Base-by-base conservation (phyloP, 169 alveolate species). In the Cryptosporidium parvum region DNA sequence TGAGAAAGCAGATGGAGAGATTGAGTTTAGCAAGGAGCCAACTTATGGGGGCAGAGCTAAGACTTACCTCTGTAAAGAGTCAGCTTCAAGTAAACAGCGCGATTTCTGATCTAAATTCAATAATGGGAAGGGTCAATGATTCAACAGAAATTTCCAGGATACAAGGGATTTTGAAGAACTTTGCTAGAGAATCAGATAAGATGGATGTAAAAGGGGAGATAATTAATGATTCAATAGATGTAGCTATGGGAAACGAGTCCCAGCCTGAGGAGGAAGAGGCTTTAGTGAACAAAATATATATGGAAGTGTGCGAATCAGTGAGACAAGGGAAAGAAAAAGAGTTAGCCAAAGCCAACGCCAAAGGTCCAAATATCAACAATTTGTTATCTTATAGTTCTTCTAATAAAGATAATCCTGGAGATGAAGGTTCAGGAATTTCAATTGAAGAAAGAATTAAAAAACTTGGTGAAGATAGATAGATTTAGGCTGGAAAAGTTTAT, bases 1-100 rank as follows among this genome's bases (percentile, higher is more conserved):
- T 80, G 21, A 80, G 89, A 29, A 80, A 44, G 29, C 89, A 80
- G 29, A 65, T 65, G 42, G 75, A 80, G 56, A 80, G 16, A 44
- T 48, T 80, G 44, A 80, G 65, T 51, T 9, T 80, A 9, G 89
- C 75, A 4, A 80, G 89, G 48, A 80, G 89, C 51, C 89, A 80
- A 29, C 62, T 80, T 12, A 80, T 80, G 89, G 75, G 80, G 42
- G 75, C 75, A 21, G 89, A 80, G n/a, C 67, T 80, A 6, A 59
- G 75, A n/a, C 62, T 80, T 21, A 65, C 75, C 18, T 80, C 89
- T 4, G 75, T 65, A n/a, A 59, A 80, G 42, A 80, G 89, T 65
- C 89, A 80, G 52, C 52, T 80, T 5, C 89, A 80, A 44, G 75
- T 80, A 8, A 80, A 80, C 67, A 80, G 70, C 44, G 45, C 89